Base-by-base conservation (phyloP, 805 yeast genomes). In the Saccharomycopsis lassenensis region DNA sequence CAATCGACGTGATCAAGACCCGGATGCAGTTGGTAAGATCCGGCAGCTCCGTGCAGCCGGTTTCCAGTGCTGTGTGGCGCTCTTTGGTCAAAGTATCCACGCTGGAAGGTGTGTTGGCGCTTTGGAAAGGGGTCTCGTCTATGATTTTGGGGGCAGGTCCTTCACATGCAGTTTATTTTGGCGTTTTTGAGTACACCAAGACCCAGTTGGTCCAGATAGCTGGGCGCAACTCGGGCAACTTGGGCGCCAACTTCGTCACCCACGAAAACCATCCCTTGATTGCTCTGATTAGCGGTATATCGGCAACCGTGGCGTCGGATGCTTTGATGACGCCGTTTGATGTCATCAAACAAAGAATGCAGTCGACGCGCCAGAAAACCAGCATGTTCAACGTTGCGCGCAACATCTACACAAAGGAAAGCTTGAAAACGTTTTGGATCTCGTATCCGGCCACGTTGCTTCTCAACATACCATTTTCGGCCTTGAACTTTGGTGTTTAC, bases 261-360 rank as follows among this genome's bases (percentile, higher is more conserved):
- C 73, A 69, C 50, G 76, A 68, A 47, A 73, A 74, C 51, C 89
- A 83, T 51, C 91, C 95, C 15, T 49, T 80, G 24, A 79, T 82
- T 46, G 87, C 94, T 5, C 80, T 94, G 15, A 50, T 76, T 16
- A 89, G 95, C n/a, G 97, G 97, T 45, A 79, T 86, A 10, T 77
- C 81, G 7, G 97, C 95, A 12, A 89, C 96, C 3, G 73, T 74
- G 11, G 81, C 89, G 2, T 77, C 87, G 4, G 97, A 89, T 57
- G 95, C 95, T 2, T 65, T 91, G 47, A 87, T 89, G 96, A 89
- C 89, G 45, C 98, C 98, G 25, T 89, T 89, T 52, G 98, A 89
- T 52, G 93, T 89, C 19, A 64, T 91, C 41, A 89, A 89, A 56
- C 98, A 89, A 62, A 70, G 97, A 58, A 85, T 89, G 94, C 98